These are phyloP conservation scores for Trametes sanguinea DNA, from an alignment of 768 basidiomycete genomes.

Conservation along the genomic window DNA sequence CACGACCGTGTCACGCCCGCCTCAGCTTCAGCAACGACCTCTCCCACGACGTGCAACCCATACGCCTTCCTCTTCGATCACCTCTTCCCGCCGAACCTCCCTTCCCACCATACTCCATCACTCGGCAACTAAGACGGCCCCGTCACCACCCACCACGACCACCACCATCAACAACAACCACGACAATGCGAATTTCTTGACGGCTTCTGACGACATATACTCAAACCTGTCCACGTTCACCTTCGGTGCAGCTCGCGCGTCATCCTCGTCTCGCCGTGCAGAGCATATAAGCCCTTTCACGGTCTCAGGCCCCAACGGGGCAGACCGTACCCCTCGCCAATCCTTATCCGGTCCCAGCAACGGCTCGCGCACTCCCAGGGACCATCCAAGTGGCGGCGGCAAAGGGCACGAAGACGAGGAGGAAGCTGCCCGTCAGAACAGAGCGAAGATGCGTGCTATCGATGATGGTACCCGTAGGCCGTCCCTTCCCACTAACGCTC, in stretches of 20 bases:
- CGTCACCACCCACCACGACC: slow-evolving; percentile 21
- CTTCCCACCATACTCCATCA: slow-evolving; percentile 32
- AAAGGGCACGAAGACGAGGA: slow-evolving; percentile 41
- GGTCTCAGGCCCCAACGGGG: slow-evolving; percentile 27
- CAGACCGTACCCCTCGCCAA: slow-evolving; percentile 48
- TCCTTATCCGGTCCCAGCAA: slow-evolving; percentile 36
- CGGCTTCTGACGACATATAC: slow-evolving; percentile 37
- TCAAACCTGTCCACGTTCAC: slow-evolving; percentile 44
- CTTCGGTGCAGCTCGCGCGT: slow-evolving; percentile 39
- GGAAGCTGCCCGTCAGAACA: slow-evolving; percentile 33
- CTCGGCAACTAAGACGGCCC: slow-evolving; percentile 20
- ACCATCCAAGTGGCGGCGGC: slow-evolving; percentile 29
- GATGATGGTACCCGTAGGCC: slow-evolving; percentile 45
- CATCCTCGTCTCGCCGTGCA: slow-evolving; percentile 25
- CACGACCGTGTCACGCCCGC: slow-evolving; percentile 22
- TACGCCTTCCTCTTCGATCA: slow-evolving; percentile 27
- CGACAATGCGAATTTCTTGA: slow-evolving; percentile 17
- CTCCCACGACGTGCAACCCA: slow-evolving; percentile 23
- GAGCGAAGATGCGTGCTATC: slow-evolving; percentile 46
- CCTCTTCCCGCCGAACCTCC: slow-evolving; percentile 30
- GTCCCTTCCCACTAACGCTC: slow-evolving; percentile 40
- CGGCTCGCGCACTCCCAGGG: slow-evolving; percentile 39
- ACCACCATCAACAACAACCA: slow-evolving; percentile 14
- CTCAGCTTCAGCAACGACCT: slow-evolving; percentile 15
- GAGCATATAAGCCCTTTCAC: slow-evolving; percentile 43